phyloP scores from a whole-genome alignment of 179 eudicot genomes.

The Actinidia polygama region DNA sequence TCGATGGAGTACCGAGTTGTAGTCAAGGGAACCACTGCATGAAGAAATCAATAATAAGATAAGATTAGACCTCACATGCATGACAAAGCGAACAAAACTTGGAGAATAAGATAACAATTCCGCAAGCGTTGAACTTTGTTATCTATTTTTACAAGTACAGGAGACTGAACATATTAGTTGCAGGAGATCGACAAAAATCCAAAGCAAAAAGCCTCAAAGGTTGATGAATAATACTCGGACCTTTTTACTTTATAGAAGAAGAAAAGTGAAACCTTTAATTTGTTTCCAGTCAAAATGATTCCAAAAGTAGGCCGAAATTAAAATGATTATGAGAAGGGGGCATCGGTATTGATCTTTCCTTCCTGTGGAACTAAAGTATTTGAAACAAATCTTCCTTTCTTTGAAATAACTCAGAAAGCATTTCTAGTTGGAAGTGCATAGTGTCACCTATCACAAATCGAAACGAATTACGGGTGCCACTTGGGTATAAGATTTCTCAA shows the following conservation, averaged over 20 bases:
- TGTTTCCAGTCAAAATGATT: too few relatives aligned
- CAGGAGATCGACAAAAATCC: not conserved
- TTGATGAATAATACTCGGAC: not conserved
- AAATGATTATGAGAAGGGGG: not conserved
- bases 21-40: slow-evolving; percentile 85
- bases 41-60: not conserved
- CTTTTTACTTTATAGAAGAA: not conserved
- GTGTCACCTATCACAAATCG: not conserved
- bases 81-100: not conserved
- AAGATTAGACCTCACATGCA: not conserved
- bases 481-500: too few relatives aligned
- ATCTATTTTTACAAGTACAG: not conserved
- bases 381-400: not conserved
- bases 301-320: too few relatives aligned
- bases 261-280: not conserved
- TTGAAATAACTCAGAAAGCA: not conserved
- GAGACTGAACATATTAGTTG: not conserved
- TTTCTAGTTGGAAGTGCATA: not conserved
- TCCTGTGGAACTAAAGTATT: not conserved
- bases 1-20: slow-evolving; percentile 90
- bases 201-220: not conserved
- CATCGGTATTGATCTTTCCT: not conserved
- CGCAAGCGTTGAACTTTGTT: not conserved
- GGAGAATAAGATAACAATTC: not conserved
- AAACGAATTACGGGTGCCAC: not conserved